Conservation (phyloP, 768 basidiomycete genomes). For the Macrolepiota dolichaula region DNA sequence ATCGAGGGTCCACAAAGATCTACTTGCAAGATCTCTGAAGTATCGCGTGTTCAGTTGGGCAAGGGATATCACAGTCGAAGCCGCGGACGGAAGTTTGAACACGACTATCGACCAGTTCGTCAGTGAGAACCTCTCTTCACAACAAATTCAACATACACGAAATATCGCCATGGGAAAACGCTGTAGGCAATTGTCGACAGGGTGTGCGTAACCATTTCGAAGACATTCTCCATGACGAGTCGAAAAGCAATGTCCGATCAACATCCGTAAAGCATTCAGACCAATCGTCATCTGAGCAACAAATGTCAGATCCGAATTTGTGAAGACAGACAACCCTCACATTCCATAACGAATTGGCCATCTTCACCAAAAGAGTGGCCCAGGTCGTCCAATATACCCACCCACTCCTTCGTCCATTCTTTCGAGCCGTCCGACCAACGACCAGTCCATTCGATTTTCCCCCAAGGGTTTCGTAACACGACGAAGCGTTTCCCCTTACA, state of each 20-base stretch:
- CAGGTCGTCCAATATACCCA: slow-evolving; percentile 30
- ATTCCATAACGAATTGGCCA: slow-evolving; percentile 48
- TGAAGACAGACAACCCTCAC: slow-evolving; percentile 14
- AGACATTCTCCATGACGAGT: slow-evolving; percentile 42
- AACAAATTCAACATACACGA: slow-evolving; percentile 35
- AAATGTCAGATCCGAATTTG: background rate
- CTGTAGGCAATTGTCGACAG: slow-evolving; percentile 35
- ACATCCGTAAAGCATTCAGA: slow-evolving; percentile 40
- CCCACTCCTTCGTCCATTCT: slow-evolving; percentile 47
- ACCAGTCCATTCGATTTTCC: slow-evolving; percentile 43
- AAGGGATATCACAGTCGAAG: slow-evolving; percentile 45
- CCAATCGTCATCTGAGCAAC: slow-evolving; percentile 33
- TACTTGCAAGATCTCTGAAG: slow-evolving; percentile 43
- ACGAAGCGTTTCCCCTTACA: slow-evolving; percentile 42
- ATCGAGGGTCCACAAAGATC: slow-evolving; percentile 44
- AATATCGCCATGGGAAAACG: slow-evolving; percentile 53
- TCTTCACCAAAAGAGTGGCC: slow-evolving; percentile 42
- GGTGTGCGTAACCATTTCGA: slow-evolving; percentile 46
- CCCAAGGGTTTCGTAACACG: slow-evolving; percentile 47
- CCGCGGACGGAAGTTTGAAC: slow-evolving; percentile 36
- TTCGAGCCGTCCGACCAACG: slow-evolving; percentile 46
- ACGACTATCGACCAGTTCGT: slow-evolving; percentile 30
- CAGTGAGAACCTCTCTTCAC: background rate
- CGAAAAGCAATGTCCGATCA: slow-evolving; percentile 43
- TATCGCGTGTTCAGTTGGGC: slow-evolving; percentile 49